Evolutionary conservation across 208 protist species (phyloP), one percentile per base, ranked within the genome.

Genomic region (Trypanosoma theileri): DNA sequence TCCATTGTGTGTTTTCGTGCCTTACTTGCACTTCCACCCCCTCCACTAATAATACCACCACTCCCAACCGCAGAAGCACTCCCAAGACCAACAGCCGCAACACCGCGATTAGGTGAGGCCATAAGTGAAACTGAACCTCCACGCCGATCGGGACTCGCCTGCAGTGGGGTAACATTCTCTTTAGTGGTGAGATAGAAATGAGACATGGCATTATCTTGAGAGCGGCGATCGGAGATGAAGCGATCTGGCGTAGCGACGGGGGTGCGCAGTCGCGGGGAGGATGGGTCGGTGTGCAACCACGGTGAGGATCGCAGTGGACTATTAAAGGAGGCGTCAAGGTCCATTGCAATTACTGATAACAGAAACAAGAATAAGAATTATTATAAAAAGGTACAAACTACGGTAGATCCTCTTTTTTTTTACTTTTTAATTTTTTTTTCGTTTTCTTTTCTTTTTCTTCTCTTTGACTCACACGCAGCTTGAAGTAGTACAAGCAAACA

Each of bases 161-260:
- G 63, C 75, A 89, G 68, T 17, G 86, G 89, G 0, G 72, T 85
- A 46, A 78, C 61, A 21, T 80, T 86, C 58, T 94, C 86, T 16
- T 84, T 83, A 7, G 86, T 84, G 26, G 87, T 95, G 45, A 95
- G 86, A 16, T 92, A 71, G 63, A 92, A 95, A 77, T 81, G 80
- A 3, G 90, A 89, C 24, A 95, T 48, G 19, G 65, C 71, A 41
- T 67, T 80, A 68, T 89, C 79, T 48, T 91, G 84, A 21, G 77
- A 72, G 56, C 63, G 51, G 16, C 84, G 75, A 56, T 85, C 64
- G 11, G 85, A 65, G 42, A 96, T 90, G 77, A 89, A 96, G 46
- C 90, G 87, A 61, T 96, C 87, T 0, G 65, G 69, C 6, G 70
- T 77, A 9, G 59, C 9, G 35, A 52, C 31, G 46, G 63, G 58